Base-by-base conservation (phyloP, 352 stramenopile genomes). In the Phytophthora palmivora region DNA sequence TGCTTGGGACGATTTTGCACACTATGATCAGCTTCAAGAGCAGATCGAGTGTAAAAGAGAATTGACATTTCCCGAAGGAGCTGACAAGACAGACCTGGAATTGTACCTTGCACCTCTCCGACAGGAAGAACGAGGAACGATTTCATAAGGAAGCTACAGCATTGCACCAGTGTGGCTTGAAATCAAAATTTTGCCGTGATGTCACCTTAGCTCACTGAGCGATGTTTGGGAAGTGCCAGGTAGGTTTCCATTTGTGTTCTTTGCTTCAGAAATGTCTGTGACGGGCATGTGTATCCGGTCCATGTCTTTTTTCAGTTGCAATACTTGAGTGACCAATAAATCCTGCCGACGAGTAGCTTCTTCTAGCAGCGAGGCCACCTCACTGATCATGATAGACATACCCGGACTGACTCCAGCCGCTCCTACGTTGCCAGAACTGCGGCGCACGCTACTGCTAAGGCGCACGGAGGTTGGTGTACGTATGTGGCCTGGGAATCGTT, bases 1-100 rank as follows among this genome's bases (percentile, higher is more conserved):
- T 60, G 79, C 83, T 42, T 90, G 81, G 79, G 83, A 92, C 42
- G 85, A 94, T 74, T 91, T 82, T 62, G 67, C 65, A 39, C 51
- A 89, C 48, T 91, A 87, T 56, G 82, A 94, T 11, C 46, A 71
- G 36, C 70, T 73, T 37, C 83, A 94, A 59, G 38, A 63, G 38
- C 57, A 71, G 19, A 52, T 94, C 0, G 78, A 92, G 58, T 44
- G 24, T 14, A 92, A 91, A 68, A 76, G 83, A 14, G 72, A 72
- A 15, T 43, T 91, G 2, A 22, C 28, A 11, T 42, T 72, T 6
- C 16, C 62, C 5, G 55, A 68, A 10, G 53, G 34, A 33, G 50
- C 46, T 18, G 51, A 57, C 14, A 53, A 50, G n/a, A 24, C 18
- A 36, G 63, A 70, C 21, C 3, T 76, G 8, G 48, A 61, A 3